These are phyloP conservation scores for Scutellaria galericulata DNA, from an alignment of 257 asterid genomes.

Conservation along the genomic window DNA sequence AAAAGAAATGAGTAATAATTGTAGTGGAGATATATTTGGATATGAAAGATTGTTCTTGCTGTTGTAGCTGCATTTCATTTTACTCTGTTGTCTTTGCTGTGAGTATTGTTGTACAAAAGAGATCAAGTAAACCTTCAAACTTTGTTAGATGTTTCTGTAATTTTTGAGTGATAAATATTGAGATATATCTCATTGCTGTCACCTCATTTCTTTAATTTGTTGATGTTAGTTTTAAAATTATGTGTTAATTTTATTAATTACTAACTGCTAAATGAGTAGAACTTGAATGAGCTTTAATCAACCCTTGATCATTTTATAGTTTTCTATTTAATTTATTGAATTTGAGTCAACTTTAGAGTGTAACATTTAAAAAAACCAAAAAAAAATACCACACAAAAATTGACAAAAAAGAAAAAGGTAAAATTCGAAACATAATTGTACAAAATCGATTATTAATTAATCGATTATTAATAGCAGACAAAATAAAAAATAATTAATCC, in stretches of 20 bases:
- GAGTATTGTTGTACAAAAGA: constrained; percentile 47
- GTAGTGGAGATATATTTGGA: constrained; percentile 41
- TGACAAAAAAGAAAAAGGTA: too few relatives aligned
- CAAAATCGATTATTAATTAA: too few relatives aligned
- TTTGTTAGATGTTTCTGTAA: constrained; percentile 15
- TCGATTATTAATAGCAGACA: neutral
- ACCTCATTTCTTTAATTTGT: neutral
- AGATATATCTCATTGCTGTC: neutral
- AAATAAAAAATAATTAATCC: constrained; percentile 34
- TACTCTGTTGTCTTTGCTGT: constrained; percentile 27
- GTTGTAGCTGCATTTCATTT: constrained; percentile 30
- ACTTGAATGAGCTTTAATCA: too few relatives aligned
- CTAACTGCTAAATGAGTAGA: too few relatives aligned
- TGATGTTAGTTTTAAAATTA: too few relatives aligned
- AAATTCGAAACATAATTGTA: too few relatives aligned
- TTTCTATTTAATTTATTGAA: too few relatives aligned
- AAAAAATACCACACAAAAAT: too few relatives aligned
- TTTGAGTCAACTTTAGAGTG: too few relatives aligned
- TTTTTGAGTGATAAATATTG: constrained; percentile 8
- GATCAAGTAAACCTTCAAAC: constrained; percentile 31
- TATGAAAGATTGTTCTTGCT: constrained; percentile 32
- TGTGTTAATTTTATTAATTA: too few relatives aligned
- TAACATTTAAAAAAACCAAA: too few relatives aligned
- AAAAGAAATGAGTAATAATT: constrained; percentile 43
- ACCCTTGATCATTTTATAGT: too few relatives aligned